Evolutionary conservation across 768 basidiomycete genomes (phyloP).

Genomic region (Amanita muscaria): DNA sequence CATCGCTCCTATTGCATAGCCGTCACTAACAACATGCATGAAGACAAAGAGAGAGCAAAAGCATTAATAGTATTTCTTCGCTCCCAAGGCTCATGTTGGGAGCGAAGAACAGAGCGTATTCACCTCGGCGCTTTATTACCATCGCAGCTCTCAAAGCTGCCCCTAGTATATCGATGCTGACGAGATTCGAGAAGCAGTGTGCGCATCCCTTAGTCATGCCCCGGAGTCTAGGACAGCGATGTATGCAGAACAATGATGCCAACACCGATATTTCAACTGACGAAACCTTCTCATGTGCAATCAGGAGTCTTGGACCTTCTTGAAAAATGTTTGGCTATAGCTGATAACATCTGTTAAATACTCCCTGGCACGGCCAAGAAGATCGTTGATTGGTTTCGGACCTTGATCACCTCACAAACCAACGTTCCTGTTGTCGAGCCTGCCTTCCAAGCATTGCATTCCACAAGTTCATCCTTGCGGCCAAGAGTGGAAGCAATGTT

Average conservation of each 20-base stretch:
- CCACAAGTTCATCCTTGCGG: constrained; percentile 48
- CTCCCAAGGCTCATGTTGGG: constrained; percentile 12
- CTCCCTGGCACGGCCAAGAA: constrained; percentile 40
- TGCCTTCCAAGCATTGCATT: constrained; percentile 52
- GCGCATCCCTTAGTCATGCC: constrained; percentile 40
- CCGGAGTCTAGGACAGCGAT: constrained; percentile 43
- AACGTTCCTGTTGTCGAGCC: constrained; percentile 32
- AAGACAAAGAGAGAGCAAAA: constrained; percentile 54
- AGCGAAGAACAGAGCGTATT: constrained; percentile 30
- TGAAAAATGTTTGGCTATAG: constrained; percentile 54
- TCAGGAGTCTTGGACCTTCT: constrained; percentile 64
- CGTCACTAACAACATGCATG: constrained; percentile 29
- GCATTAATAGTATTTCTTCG: constrained; percentile 41
- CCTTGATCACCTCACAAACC: constrained; percentile 34
- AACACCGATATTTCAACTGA: no score
- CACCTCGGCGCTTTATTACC: constrained; percentile 39
- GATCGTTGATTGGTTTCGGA: constrained; percentile 43
- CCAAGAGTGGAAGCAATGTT: constrained; percentile 57
- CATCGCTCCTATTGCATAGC: no score
- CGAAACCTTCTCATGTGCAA: constrained; percentile 37
- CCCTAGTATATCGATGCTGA: constrained; percentile 23
- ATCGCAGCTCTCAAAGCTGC: constrained; percentile 31
- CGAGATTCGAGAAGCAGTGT: constrained; percentile 39
- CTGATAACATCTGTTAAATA: constrained; percentile 43
- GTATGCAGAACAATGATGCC: constrained; percentile 29